These are phyloP conservation scores for Myochromella boudieri DNA, from an alignment of 768 basidiomycete species.

Conservation along the genomic window DNA sequence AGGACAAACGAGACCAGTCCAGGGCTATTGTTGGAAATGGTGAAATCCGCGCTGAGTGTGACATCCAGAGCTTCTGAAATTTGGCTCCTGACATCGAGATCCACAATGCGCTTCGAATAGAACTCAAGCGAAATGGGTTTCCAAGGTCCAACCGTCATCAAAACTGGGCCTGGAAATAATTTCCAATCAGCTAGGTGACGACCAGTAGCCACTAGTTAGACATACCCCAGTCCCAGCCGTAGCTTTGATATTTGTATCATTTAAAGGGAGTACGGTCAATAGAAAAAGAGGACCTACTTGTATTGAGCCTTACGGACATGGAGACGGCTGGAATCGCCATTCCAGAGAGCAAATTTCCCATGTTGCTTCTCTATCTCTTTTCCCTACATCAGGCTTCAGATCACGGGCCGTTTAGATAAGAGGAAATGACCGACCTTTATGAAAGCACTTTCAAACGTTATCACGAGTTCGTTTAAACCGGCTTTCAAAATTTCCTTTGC, in stretches of 20 bases:
- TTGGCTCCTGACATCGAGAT: constrained; percentile 59
- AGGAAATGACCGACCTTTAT: constrained; percentile 42
- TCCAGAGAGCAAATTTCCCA: constrained; percentile 71
- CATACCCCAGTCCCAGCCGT: constrained; percentile 89
- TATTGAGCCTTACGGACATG: constrained; percentile 95
- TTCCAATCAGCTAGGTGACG: constrained; percentile 1
- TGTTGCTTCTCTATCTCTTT: constrained; percentile 68
- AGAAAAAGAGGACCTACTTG: constrained; percentile 49
- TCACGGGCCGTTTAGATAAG: neutral
- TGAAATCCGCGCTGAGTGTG: constrained; percentile 46
- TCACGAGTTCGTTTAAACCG: constrained; percentile 63
- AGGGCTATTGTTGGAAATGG: constrained; percentile 36
- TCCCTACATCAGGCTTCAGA: constrained; percentile 44
- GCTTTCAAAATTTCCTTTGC: constrained; percentile 53
- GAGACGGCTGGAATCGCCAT: constrained; percentile 87
- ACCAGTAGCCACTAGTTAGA: neutral
- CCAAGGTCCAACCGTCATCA: constrained; percentile 91
- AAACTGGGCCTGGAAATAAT: constrained; percentile 58
- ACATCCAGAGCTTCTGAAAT: constrained; percentile 59
- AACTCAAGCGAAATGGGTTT: constrained; percentile 72
- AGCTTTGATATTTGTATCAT: constrained; percentile 42
- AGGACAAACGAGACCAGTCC: constrained; percentile 48
- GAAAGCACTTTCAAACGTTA: constrained; percentile 78
- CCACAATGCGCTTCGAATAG: constrained; percentile 62
- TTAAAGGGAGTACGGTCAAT: neutral